Evolutionary conservation across 345 rosid species (phyloP), one percentile per base, ranked within the genome.

Genomic region (Corchorus olitorius): DNA sequence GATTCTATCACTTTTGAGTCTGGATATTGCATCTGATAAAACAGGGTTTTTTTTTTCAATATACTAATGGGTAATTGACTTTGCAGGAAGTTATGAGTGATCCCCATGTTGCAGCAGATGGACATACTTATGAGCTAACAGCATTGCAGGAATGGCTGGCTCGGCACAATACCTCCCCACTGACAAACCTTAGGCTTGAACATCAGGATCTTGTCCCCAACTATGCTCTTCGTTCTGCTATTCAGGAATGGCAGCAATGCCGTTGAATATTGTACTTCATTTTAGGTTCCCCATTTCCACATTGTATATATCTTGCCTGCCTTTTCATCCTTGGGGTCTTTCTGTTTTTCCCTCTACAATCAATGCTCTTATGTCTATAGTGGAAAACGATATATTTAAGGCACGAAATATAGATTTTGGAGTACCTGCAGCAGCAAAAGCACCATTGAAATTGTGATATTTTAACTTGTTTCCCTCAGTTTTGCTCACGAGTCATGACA

Each of bases 71-170:
- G 8, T 45, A 45, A 45, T 45, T 35, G 17, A 6, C 14, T 34
- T 67, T 85, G 84, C 88, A 94, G 97, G 97, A 82, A 69, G 79
- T 94, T 39, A 94, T 94, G 97, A 79, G 46, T 69, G 87, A 92
- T 76, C 98, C 97, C 9, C 86, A 82, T 54, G 87, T 92, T 45
- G 96, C 98, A 46, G 97, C 98, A 0, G 98, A 92, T 76, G 98
- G 98, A 35, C 79, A 69, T 77, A 94, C 96, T 6, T 94, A 94
- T 16, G 97, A 92, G 78, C 87, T 83, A 73, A 85, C 86, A 27
- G 92, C 89, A 12, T 69, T 94, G 77, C 81, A 49, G 71, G 87
- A 70, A 65, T 94, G 98, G 98, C 86, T 94, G 49, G 78, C 74
- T 1, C 91, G 93, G 43, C 88, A 87, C n/a, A 84, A 86, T 15